phyloP scores from a whole-genome alignment of 257 asterid species.

The Scutellaria galericulata region DNA sequence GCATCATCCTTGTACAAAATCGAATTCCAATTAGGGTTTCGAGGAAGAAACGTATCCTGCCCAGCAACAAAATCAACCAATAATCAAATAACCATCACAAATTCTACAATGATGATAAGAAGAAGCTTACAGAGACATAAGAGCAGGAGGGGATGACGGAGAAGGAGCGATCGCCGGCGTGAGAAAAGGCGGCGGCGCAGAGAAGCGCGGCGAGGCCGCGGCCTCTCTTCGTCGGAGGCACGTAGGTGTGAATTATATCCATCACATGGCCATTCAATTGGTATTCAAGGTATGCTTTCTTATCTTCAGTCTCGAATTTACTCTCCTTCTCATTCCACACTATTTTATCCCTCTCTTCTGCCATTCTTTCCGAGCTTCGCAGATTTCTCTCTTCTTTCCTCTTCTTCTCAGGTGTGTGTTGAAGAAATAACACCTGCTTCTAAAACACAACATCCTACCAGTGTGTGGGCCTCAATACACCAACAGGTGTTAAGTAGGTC shows the following conservation, averaged over 20 bases:
- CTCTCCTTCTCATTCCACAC: conserved; percentile 65
- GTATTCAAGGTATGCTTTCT: conserved; percentile 71
- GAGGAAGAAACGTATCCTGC: conserved; percentile 84
- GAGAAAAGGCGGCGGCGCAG: conserved; percentile 82
- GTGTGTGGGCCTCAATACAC: no score
- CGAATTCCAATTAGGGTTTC: conserved; percentile 68
- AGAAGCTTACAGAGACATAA: conserved; percentile 75
- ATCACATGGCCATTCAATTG: conserved; percentile 54
- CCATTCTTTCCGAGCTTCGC: conserved; percentile 12
- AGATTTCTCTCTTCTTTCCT: neutral
- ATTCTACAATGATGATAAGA: neutral
- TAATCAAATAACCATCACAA: neutral
- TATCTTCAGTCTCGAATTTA: conserved; percentile 81
- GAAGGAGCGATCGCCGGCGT: conserved; percentile 61
- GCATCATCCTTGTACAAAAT: conserved; percentile 50
- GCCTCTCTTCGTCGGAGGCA: conserved; percentile 85
- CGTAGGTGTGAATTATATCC: conserved; percentile 86
- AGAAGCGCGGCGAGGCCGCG: conserved; percentile 79
- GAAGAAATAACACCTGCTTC: no score
- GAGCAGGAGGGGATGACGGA: conserved; percentile 85
- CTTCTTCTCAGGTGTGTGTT: no score
- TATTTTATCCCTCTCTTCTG: conserved; percentile 42
- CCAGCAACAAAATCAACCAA: neutral
- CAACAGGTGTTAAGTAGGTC: no score
- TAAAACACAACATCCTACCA: no score